Conservation (phyloP, 169 alveolate species). For the Plasmodium falciparum region DNA sequence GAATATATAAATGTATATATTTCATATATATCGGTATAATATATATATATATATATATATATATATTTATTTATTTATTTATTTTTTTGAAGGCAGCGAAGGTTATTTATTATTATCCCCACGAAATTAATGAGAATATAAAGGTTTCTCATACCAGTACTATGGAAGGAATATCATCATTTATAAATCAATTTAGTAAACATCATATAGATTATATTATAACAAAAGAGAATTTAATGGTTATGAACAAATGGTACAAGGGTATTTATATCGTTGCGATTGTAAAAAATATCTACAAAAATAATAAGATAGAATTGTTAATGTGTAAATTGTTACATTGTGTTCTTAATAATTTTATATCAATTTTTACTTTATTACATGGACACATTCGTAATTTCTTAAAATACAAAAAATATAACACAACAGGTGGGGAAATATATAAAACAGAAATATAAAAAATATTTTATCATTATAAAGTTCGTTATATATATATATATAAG, state of each 20-base stretch:
- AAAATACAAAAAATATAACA: constrained; percentile 46
- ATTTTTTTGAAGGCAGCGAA: constrained; percentile 44
- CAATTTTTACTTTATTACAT: constrained; percentile 63
- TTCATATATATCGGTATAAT: not conserved
- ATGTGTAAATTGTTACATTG: constrained; percentile 58
- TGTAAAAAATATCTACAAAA: constrained; percentile 45
- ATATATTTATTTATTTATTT: not conserved
- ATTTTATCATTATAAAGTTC: no score
- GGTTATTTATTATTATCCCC: constrained; percentile 52
- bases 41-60: not conserved
- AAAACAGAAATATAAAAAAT: not conserved
- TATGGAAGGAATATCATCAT: constrained; percentile 69
- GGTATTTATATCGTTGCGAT: constrained; percentile 26
- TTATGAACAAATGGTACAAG: constrained; percentile 52
- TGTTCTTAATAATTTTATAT: constrained; percentile 35
- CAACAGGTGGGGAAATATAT: constrained; percentile 23
- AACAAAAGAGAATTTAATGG: constrained; percentile 50
- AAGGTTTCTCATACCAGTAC: constrained; percentile 67
- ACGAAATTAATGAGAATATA: constrained; percentile 28
- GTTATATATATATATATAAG: not conserved
- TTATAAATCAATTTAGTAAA: constrained; percentile 43
- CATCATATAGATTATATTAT: constrained; percentile 59
- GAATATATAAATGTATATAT: no score
- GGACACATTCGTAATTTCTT: constrained; percentile 60
- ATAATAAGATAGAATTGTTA: constrained; percentile 41